A percentile compares a stretch with the other conserved stretches of the same genome.
These are phyloP conservation scores for Dinochytrium kinnereticum DNA, from an alignment of 371 early-diverging fungal species.

Conservation along the genomic window DNA sequence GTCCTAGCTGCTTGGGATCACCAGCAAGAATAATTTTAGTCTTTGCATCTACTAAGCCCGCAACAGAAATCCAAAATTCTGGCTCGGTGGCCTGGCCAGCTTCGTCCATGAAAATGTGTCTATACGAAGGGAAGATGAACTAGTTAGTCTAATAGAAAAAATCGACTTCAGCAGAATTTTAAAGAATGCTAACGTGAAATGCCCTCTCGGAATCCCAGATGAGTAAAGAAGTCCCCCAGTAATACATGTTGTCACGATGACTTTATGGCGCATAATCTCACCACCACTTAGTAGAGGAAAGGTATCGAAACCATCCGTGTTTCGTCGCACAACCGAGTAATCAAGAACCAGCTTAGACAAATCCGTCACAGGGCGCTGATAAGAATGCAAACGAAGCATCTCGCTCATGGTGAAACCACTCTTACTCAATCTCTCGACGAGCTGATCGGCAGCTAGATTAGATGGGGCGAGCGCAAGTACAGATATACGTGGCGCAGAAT, in stretches of 20 bases:
- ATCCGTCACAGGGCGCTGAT: slow-evolving; percentile 8
- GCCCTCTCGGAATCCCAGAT: slow-evolving; percentile 20
- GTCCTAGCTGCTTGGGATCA: slow-evolving; percentile 40
- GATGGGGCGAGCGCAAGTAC: slow-evolving; percentile 31
- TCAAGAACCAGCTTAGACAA: slow-evolving; percentile 16
- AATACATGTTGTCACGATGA: slow-evolving; percentile 30
- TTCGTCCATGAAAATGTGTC: slow-evolving; percentile 58
- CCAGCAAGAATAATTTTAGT: slow-evolving; percentile 26
- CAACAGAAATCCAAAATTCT: slow-evolving; percentile 52
- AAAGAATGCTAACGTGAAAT: too few relatives aligned
- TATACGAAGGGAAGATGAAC: too few relatives aligned
- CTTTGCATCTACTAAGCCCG: slow-evolving; percentile 15
- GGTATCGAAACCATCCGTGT: not conserved
- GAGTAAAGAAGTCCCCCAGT: slow-evolving; percentile 27
- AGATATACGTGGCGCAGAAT: not conserved
- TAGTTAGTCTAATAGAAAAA: too few relatives aligned
- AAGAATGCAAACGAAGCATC: slow-evolving; percentile 34
- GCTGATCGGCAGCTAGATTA: slow-evolving; percentile 35
- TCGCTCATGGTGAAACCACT: slow-evolving; percentile 7
- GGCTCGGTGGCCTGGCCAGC: slow-evolving; percentile 61
- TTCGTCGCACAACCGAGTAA: slow-evolving; percentile 9
- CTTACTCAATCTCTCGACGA: slow-evolving; percentile 24
- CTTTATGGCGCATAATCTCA: slow-evolving; percentile 15
- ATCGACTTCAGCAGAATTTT: too few relatives aligned
- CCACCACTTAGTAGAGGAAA: slow-evolving; percentile 1